Percentiles rank a stretch among this genome's conserved stretches.
These are phyloP conservation scores for Gastrolobium villosum DNA, from an alignment of 306 rosid genomes.

Conservation along the genomic window DNA sequence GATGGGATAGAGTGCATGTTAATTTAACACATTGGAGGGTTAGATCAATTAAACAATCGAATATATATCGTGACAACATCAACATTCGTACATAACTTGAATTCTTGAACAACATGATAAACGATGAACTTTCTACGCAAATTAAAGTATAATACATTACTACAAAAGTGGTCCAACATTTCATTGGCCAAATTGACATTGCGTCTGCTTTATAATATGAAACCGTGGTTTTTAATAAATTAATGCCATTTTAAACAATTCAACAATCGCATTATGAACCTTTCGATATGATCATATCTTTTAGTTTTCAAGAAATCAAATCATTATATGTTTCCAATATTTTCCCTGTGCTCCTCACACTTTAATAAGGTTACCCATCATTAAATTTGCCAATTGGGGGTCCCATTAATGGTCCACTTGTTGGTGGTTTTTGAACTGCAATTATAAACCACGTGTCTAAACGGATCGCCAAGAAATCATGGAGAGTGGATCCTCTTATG, in stretches of 20 bases:
- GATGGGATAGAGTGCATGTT: neutral
- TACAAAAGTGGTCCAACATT: neutral
- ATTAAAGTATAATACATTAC: neutral
- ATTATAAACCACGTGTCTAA: slow-evolving; percentile 36
- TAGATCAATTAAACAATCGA: slow-evolving; percentile 31
- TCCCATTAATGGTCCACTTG: slow-evolving; percentile 33
- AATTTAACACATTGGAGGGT: slow-evolving; percentile 27
- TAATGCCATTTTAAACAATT: slow-evolving; percentile 37
- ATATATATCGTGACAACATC: slow-evolving; percentile 30
- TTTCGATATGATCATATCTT: slow-evolving; percentile 32
- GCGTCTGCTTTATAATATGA: neutral
- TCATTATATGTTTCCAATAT: slow-evolving; percentile 48
- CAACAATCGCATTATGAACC: slow-evolving; percentile 39
- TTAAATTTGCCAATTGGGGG: slow-evolving; percentile 30
- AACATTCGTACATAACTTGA: slow-evolving; percentile 40
- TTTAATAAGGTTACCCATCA: slow-evolving; percentile 37
- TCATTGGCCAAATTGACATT: slow-evolving; percentile 24
- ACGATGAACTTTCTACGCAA: slow-evolving; percentile 1
- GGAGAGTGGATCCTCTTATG: neutral
- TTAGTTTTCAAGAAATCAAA: slow-evolving; percentile 49
- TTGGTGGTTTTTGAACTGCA: slow-evolving; percentile 41
- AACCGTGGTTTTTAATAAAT: neutral
- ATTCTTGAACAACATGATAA: slow-evolving; percentile 28
- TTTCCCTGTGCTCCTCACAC: slow-evolving; percentile 25
- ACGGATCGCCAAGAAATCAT: neutral